phyloP scores from a whole-genome alignment of 352 stramenopile genomes.

The Globisporangium lucens region DNA sequence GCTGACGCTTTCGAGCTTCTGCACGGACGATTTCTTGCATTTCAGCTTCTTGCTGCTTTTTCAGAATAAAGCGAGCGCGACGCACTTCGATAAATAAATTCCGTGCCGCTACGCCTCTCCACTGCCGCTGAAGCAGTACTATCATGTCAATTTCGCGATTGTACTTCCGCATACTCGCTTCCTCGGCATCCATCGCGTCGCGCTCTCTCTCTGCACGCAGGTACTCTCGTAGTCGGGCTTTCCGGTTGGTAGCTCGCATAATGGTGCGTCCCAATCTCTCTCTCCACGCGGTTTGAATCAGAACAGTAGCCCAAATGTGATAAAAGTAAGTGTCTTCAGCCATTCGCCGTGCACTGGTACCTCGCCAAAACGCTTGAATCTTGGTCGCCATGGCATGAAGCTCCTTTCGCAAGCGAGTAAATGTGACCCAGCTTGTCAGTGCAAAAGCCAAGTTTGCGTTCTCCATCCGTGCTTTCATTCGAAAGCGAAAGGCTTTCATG shows the following conservation, averaged over 20 bases:
- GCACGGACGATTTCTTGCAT: constrained; percentile 61
- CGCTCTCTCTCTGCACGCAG: constrained; percentile 57
- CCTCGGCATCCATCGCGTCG: constrained; percentile 54
- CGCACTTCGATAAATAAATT: constrained; percentile 62
- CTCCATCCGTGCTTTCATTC: constrained; percentile 39
- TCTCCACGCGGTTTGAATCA: constrained; percentile 75
- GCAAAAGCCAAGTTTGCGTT: constrained; percentile 54
- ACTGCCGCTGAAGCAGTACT: constrained; percentile 64
- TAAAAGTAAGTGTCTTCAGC: constrained; percentile 64
- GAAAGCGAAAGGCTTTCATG: constrained; percentile 36
- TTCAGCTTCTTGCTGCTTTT: constrained; percentile 67
- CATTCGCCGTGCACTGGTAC: constrained; percentile 31
- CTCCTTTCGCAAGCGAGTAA: constrained; percentile 28
- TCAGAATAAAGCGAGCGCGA: constrained; percentile 44
- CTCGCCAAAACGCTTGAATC: constrained; percentile 71
- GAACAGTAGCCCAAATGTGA: constrained; percentile 54
- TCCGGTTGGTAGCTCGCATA: constrained; percentile 46
- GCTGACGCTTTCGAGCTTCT: constrained; percentile 41
- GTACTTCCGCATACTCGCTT: constrained; percentile 36
- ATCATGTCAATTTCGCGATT: constrained; percentile 57
- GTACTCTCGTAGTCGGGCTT: constrained; percentile 65
- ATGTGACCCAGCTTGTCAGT: constrained; percentile 48
- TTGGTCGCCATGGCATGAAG: constrained; percentile 30
- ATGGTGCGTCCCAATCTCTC: constrained; percentile 49
- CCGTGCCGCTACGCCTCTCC: constrained; percentile 63